Conservation (phyloP, 2,329 filamentous ascomycete genomes). For the Ophiostoma populinum region DNA sequence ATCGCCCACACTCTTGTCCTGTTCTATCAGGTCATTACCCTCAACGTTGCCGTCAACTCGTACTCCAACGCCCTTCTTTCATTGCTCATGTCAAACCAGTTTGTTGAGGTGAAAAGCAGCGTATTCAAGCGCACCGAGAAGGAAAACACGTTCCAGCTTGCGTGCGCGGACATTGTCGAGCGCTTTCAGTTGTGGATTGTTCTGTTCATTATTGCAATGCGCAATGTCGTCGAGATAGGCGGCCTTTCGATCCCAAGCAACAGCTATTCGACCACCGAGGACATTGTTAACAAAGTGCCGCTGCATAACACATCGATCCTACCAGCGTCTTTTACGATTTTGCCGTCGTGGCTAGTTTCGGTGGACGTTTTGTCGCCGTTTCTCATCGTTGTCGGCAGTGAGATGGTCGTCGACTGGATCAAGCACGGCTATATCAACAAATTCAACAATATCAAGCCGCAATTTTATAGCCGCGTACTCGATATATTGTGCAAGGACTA, state of each 20-base stretch:
- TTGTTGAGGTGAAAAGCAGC: constrained; percentile 95
- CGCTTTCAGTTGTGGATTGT: constrained; percentile 96
- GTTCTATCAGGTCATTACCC: constrained; percentile 93
- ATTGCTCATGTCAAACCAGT: constrained; percentile 87
- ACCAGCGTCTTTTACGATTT: constrained; percentile 75
- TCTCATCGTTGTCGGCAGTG: constrained; percentile 80
- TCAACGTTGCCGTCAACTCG: constrained; percentile 96
- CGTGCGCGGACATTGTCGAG: constrained; percentile 91
- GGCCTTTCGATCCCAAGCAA: constrained; percentile 49
- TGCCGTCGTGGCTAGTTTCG: constrained; percentile 61
- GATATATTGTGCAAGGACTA: constrained; percentile 96
- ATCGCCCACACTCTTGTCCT: constrained; percentile 72
- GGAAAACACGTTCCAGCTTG: constrained; percentile 90
- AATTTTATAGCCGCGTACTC: constrained; percentile 74
- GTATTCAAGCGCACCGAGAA: constrained; percentile 99
- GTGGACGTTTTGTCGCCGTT: constrained; percentile 88
- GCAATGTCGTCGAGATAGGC: constrained; percentile 91
- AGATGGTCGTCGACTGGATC: constrained; percentile 92
- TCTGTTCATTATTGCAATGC: constrained; percentile 85
- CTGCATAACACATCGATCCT: constrained; percentile 57
- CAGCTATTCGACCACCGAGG: constrained; percentile 20
- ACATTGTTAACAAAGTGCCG: constrained; percentile 36
- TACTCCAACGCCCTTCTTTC: constrained; percentile 94
- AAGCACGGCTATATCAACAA: constrained; percentile 98
- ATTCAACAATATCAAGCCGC: constrained; percentile 92